Conservation (phyloP, 1,284 basidiomycete species). For the Irpex lacteus region DNA sequence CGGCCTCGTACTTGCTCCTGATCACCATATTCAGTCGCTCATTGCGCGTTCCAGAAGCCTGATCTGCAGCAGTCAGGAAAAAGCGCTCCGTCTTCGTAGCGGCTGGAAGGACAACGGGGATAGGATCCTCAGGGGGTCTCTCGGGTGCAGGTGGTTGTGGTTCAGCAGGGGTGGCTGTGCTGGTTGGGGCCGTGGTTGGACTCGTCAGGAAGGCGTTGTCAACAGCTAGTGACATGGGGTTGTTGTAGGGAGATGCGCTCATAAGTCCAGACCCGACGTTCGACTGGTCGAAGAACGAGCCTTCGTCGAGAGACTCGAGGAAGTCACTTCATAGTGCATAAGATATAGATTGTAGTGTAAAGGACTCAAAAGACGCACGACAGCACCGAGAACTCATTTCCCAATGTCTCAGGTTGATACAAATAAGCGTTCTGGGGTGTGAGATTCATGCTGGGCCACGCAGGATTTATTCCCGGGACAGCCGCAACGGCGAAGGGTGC, state of each 20-base stretch:
- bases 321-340: constrained; percentile 57
- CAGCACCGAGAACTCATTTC: constrained; percentile 79
- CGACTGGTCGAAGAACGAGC: constrained; percentile 62
- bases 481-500: constrained; percentile 24
- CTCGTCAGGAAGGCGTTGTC: constrained; percentile 26
- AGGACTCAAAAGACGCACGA: constrained; percentile 46
- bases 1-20: constrained; percentile 95
- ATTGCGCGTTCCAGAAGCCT: constrained; percentile 87
- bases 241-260: constrained; percentile 40
- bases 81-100: constrained; percentile 85
- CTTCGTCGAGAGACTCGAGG: constrained; percentile 75
- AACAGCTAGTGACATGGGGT: constrained; percentile 25
- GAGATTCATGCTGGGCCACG: constrained; percentile 50
- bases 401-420: constrained; percentile 67
- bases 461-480: constrained; percentile 32
- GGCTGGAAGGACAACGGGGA: constrained; percentile 51
- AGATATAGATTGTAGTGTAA: constrained; percentile 17
- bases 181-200: not conserved
- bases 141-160: constrained; percentile 20
- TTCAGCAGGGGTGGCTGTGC: constrained; percentile 9
- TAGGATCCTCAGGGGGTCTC: constrained; percentile 28
- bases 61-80: constrained; percentile 93
- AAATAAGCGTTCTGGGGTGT: constrained; percentile 48
- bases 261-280: constrained; percentile 49
- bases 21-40: constrained; percentile 92